Percentiles rank a stretch among this genome's conserved stretches.
Evolutionary conservation across 2,329 filamentous ascomycete genomes (phyloP).

Genomic region (Lecanicillium sp.): DNA sequence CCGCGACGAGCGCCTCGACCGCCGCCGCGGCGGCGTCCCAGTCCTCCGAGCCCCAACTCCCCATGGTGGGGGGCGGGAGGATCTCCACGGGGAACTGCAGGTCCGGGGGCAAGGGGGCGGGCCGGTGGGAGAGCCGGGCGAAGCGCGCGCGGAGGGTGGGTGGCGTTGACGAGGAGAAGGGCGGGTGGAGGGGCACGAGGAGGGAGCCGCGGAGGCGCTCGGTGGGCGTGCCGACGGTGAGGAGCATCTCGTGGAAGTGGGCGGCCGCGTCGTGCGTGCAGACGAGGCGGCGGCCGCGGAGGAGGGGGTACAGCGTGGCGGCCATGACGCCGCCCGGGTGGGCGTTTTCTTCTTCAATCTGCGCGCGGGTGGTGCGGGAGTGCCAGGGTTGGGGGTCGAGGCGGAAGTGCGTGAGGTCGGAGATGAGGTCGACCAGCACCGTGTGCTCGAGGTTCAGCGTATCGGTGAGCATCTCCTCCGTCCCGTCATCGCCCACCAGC

Average conservation of each 20-base stretch:
- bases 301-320: slow-evolving; percentile 29
- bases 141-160: slow-evolving; percentile 23
- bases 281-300: slow-evolving; percentile 27
- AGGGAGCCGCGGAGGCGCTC: slow-evolving; percentile 31
- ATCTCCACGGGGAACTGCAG: slow-evolving; percentile 32
- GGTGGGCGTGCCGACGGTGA: slow-evolving; percentile 31
- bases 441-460: slow-evolving; percentile 38
- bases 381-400: slow-evolving; percentile 31
- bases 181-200: slow-evolving; percentile 25
- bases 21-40: slow-evolving; percentile 22
- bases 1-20: slow-evolving; percentile 21
- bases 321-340: slow-evolving; percentile 27
- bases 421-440: slow-evolving; percentile 34
- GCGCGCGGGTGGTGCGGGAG: slow-evolving; percentile 24
- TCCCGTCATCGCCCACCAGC: slow-evolving; percentile 24
- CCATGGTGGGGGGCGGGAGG: slow-evolving; percentile 15
- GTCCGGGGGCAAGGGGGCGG: slow-evolving; percentile 25
- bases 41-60: background rate
- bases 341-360: slow-evolving; percentile 30
- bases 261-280: slow-evolving; percentile 34
- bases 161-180: slow-evolving; percentile 12
- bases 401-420: slow-evolving; percentile 32
- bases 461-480: slow-evolving; percentile 26
- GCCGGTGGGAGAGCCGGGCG: slow-evolving; percentile 24
- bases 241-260: slow-evolving; percentile 32